These are phyloP conservation scores for Purpureocillium lavendulum DNA, from an alignment of 2,329 filamentous ascomycete species.

Conservation along the genomic window DNA sequence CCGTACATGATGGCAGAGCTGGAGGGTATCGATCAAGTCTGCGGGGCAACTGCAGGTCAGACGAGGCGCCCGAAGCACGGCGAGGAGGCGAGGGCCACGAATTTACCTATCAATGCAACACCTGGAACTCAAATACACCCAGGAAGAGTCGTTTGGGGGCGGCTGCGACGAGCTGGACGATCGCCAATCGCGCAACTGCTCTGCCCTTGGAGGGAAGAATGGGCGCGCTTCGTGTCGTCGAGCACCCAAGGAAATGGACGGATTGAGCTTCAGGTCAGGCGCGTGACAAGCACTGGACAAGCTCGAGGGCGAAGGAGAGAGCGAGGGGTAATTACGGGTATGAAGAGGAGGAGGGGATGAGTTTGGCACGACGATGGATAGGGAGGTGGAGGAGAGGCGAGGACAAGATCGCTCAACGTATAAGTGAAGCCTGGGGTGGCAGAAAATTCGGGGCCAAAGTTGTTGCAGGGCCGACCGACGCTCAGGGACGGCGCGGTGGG, in stretches of 20 bases:
- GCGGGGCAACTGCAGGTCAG: slow-evolving; percentile 9
- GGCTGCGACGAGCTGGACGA: slow-evolving; percentile 1
- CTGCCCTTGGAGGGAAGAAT: slow-evolving; percentile 1
- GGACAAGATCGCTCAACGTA: slow-evolving; percentile 16
- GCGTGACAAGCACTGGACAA: slow-evolving; percentile 3
- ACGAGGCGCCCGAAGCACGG: not conserved
- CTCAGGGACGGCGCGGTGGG: slow-evolving; percentile 12
- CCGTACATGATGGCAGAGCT: slow-evolving; percentile 65
- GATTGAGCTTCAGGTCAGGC: slow-evolving; percentile 4
- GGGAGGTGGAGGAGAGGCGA: slow-evolving; percentile 1
- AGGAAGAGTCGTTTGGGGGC: slow-evolving; percentile 2
- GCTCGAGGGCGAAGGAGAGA: not conserved
- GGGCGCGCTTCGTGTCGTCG: too few species aligned
- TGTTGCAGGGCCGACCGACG: slow-evolving; percentile 9
- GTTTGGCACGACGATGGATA: not conserved
- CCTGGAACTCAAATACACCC: slow-evolving; percentile 13
- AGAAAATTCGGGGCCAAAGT: slow-evolving; percentile 15
- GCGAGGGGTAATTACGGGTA: not conserved
- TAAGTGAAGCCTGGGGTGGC: slow-evolving; percentile 16
- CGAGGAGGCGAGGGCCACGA: not conserved
- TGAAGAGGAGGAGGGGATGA: slow-evolving; percentile 4
- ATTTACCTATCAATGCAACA: slow-evolving; percentile 24
- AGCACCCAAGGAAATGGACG: not conserved
- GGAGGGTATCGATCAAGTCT: slow-evolving; percentile 34
- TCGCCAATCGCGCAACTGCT: slow-evolving; percentile 4